A percentile compares a stretch with the other conserved stretches of the same genome.
Evolutionary conservation across 345 rosid genomes (phyloP).

Genomic region (Theobroma cacao): DNA sequence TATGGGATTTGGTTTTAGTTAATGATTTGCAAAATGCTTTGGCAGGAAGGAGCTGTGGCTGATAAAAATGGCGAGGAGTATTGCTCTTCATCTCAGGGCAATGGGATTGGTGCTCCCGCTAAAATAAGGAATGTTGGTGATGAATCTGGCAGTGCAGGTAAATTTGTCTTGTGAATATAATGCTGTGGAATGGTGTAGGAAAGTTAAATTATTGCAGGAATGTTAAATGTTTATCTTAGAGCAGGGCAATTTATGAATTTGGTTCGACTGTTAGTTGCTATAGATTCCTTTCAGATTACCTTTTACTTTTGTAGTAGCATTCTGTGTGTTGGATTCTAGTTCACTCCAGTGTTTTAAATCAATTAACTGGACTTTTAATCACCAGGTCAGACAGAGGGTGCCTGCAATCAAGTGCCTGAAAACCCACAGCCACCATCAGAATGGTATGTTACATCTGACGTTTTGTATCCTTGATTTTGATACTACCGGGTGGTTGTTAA

Average conservation of each 20-base stretch:
- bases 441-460: constrained; percentile 43
- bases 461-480: background rate
- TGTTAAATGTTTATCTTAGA: background rate
- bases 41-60: constrained; percentile 14
- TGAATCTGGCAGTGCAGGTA: constrained; percentile 28
- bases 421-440: constrained; percentile 64
- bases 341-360: background rate
- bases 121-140: constrained; percentile 4
- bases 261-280: background rate
- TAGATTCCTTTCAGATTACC: background rate
- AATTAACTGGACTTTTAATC: constrained; percentile 17
- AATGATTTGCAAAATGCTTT: constrained; percentile 22
- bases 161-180: background rate
- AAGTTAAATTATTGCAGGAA: background rate
- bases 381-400: constrained; percentile 38
- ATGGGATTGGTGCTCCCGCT: constrained; percentile 26
- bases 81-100: background rate
- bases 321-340: background rate
- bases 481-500: constrained; percentile 1
- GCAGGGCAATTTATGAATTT: background rate
- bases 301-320: background rate
- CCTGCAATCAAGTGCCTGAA: constrained; percentile 33
- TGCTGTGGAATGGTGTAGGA: background rate
- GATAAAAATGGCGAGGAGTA: constrained; percentile 21
- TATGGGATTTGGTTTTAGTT: no score